Base-by-base conservation (phyloP, 2,329 filamentous ascomycete genomes). In the Colletotrichum sp. region DNA sequence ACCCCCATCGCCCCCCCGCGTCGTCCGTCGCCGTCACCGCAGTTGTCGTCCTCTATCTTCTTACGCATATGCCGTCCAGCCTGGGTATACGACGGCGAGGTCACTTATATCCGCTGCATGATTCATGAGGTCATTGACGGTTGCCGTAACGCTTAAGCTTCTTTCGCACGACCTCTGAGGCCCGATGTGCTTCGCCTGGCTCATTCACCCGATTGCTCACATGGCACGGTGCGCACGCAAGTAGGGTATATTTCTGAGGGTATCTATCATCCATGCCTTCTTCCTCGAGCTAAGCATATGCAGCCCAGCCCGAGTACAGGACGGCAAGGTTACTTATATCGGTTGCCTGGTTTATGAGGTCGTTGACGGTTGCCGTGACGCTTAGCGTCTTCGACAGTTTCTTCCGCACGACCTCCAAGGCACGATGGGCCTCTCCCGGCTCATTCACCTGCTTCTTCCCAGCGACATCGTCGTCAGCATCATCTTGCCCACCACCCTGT, bases 141-240 rank as follows among this genome's bases (percentile, higher is more conserved):
- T 98, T 5, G 97, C 98, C 71, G 94, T 95, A 21, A 98, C 96
- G 83, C 96, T 99, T 82, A 99, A 99, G 85, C 87, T 99, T 99
- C 91, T 98, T 99, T 82, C 95, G 93, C 72, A 99, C 97, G 26
- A 99, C 94, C 73, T 96, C 95, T 72, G 99, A 88, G 2, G 98
- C 97, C 73, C 98, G 90, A 78, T 98, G 96, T 3, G 97, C 98
- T 85, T 99, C 97, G 28, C 89, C 90, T 3, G 85, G 90, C 82
- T 92, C 90, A 76, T 92, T 92, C 59, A 89, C 86, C 26, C 26
- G 78, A 28, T 28, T 28, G 26, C 26, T 28, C 26, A 28, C 26
- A 28, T 28, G 26, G 26, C 26, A 28, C 26, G 26, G 26, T 28
- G 26, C 26, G 26, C 26, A 28, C 26, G 26, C 26, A 28, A 28